phyloP scores from a whole-genome alignment of 257 asterid genomes.

The Capsicum chinense region DNA sequence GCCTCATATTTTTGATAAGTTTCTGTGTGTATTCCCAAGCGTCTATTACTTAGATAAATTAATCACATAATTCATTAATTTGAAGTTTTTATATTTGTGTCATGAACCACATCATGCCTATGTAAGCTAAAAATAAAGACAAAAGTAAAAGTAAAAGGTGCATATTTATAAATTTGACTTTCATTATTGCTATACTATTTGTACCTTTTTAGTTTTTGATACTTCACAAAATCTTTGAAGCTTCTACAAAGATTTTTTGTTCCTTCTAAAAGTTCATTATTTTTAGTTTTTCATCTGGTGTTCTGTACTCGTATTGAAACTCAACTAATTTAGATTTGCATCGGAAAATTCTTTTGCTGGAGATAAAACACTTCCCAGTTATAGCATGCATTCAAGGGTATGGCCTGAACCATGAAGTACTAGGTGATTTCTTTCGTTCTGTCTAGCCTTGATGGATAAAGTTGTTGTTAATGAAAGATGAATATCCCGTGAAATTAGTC shows the following conservation, averaged over 20 bases:
- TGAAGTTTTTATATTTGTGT: not conserved
- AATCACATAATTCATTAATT: too few relatives aligned
- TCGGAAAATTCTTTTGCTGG: not conserved
- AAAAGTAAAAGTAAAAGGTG: not conserved
- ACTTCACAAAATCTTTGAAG: conserved; percentile 15
- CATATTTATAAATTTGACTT: not conserved
- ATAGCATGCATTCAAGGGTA: too few relatives aligned
- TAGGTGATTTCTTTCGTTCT: too few relatives aligned
- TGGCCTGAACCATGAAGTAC: too few relatives aligned
- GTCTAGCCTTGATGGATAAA: too few relatives aligned
- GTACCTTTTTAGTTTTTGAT: not conserved
- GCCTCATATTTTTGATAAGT: too few relatives aligned
- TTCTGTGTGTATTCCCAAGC: too few relatives aligned
- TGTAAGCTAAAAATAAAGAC: conserved; percentile 4
- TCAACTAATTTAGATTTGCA: not conserved
- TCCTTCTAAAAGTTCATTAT: not conserved
- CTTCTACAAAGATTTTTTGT: not conserved
- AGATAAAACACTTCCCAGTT: not conserved
- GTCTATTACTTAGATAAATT: too few relatives aligned
- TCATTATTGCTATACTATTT: not conserved
- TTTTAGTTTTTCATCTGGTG: not conserved
- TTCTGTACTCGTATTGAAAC: not conserved
- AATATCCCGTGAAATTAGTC: too few relatives aligned
- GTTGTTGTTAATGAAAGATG: too few relatives aligned
- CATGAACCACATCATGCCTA: conserved; percentile 25